Evolutionary conservation across 2,329 filamentous ascomycete species (phyloP).

Genomic region (Pseudogymnoascus sp.): DNA sequence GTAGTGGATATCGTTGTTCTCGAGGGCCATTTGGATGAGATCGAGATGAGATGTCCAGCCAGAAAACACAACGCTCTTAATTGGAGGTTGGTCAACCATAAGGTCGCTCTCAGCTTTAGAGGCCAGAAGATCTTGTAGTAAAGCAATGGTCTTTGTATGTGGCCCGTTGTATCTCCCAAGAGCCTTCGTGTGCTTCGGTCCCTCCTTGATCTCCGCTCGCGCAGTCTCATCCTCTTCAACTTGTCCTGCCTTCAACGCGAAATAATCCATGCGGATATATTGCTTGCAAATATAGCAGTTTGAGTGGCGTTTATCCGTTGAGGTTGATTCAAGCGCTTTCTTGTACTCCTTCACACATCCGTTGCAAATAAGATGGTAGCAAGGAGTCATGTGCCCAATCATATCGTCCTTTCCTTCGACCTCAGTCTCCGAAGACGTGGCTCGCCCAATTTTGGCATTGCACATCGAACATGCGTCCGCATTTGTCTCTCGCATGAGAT

Average conservation of each 20-base stretch:
- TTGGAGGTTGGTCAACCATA: conserved; percentile 59
- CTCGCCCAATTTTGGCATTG: conserved; percentile 52
- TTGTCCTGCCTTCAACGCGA: conserved; percentile 51
- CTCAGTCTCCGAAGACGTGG: conserved; percentile 50
- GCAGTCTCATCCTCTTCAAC: conserved; percentile 24
- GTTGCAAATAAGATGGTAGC: conserved; percentile 77
- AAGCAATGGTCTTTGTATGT: conserved; percentile 81
- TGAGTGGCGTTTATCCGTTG: conserved; percentile 32
- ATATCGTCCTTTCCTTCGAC: conserved; percentile 50
- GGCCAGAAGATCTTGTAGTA: conserved; percentile 65
- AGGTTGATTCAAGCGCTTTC: conserved; percentile 38
- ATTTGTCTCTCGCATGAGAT: conserved; percentile 74
- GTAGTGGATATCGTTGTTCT: conserved; percentile 56
- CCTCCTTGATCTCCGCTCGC: conserved; percentile 21
- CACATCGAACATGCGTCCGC: conserved; percentile 67
- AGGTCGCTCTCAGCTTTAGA: conserved; percentile 54
- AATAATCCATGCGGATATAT: conserved; percentile 55
- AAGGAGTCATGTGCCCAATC: conserved; percentile 74
- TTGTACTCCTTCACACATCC: conserved; percentile 59
- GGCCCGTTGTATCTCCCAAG: conserved; percentile 69
- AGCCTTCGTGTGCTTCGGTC: conserved; percentile 47
- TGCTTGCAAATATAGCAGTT: conserved; percentile 62
- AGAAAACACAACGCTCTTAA: conserved; percentile 92
- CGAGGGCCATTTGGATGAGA: conserved; percentile 76
- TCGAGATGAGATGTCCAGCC: conserved; percentile 95